phyloP scores from a whole-genome alignment of 2,329 filamentous ascomycete genomes.

The Fusarium citri region DNA sequence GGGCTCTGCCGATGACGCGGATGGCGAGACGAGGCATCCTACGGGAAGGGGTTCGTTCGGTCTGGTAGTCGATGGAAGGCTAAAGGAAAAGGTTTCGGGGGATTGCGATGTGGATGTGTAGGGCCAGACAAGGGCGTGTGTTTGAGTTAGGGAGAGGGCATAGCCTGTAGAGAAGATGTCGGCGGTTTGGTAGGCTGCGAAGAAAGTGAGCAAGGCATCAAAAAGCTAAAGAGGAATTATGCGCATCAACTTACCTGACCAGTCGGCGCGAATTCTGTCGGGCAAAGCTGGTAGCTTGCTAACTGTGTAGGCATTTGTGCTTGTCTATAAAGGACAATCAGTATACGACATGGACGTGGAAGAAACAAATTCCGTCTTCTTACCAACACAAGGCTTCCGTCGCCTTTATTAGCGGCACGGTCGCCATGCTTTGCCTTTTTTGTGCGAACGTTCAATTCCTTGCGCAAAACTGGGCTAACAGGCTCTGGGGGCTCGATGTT shows the following conservation, averaged over 20 bases:
- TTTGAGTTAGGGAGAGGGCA: constrained; percentile 82
- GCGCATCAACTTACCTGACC: constrained; percentile 66
- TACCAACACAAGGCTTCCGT: constrained; percentile 75
- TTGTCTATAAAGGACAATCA: constrained; percentile 68
- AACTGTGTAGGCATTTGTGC: constrained; percentile 85
- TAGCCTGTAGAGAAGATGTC: constrained; percentile 76
- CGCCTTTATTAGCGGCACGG: constrained; percentile 70
- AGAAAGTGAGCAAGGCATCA: constrained; percentile 29
- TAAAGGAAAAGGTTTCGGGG: constrained; percentile 83
- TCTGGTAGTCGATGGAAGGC: constrained; percentile 78
- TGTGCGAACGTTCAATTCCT: constrained; percentile 69
- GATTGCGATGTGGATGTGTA: constrained; percentile 78
- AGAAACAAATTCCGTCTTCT: constrained; percentile 38
- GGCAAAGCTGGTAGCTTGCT: constrained; percentile 87
- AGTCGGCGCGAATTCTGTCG: constrained; percentile 76
- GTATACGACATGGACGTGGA: constrained; percentile 31
- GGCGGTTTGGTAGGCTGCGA: constrained; percentile 71
- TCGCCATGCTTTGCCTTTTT: constrained; percentile 74
- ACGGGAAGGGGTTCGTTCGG: constrained; percentile 80
- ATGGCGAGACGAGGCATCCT: constrained; percentile 83
- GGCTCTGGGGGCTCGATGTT: constrained; percentile 62
- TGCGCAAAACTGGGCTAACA: constrained; percentile 54
- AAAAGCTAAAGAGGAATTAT: background rate
- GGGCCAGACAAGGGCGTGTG: constrained; percentile 89
- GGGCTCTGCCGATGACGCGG: constrained; percentile 81